Evolutionary conservation across 164 flowering plant genomes (phyloP), one percentile per base, ranked within the genome.

Genomic region (Stephania cephalantha): DNA sequence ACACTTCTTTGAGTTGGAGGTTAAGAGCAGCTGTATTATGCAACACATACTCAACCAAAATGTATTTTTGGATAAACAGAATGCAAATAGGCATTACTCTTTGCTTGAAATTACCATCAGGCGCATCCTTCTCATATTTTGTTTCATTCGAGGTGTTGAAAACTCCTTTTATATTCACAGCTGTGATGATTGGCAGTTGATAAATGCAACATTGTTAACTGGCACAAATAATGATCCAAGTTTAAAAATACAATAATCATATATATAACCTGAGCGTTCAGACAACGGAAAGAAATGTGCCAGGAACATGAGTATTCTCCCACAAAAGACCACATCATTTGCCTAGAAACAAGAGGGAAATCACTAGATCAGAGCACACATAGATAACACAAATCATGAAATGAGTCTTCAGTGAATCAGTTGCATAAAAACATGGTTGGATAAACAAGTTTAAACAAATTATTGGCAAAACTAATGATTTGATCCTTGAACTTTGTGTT

Each of bases 201-300:
- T 18, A 68, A 20, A 15, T 70, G n/a, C 66, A 44, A 76, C 12
- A 55, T 3, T 11, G 42, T 22, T 17, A 20, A 63, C 18, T 22
- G 42, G 35, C 17, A 35, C 46, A 8, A 50, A 13, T 20, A 73
- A 2, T 9, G 70, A 71, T 3, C 7, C 20, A n/a, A 72, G 12
- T 20, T 17, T 1, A 17, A 63, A 35, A 35, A 35, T 35, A 35
- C 42, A 35, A 4, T 35, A 35, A 35, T 35, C 4, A 35, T 35
- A 35, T 35, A 35, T 35, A 29, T n/a, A 79, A 93, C 99, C 99
- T 83, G 99, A 96, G 67, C 98, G 98, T 76, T 96, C 98, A 20
- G 99, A 96, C 46, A 96, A 78, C n/a, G 99, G 99, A 76, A 96
- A 96, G 75, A 96, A 91, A 78, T 96, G 99, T 46, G 99, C 98